Base-by-base conservation (phyloP, 495 filamentous ascomycete genomes). In the Annulohypoxylon nitens region DNA sequence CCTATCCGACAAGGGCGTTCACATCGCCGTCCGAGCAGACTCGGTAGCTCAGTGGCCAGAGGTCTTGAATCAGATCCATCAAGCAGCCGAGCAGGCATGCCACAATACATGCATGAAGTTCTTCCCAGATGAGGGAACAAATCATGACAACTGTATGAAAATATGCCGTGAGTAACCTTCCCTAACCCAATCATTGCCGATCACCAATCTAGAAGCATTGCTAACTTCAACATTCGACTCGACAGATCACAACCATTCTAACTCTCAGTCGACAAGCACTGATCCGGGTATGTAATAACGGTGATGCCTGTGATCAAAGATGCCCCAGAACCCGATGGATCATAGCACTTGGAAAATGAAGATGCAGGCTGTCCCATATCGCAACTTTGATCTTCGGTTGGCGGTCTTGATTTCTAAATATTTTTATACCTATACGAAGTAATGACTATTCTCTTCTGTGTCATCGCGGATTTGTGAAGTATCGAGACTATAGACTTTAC, bases 111-210 rank as follows among this genome's bases (percentile, higher is more conserved):
- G 70, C 47, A 23, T 73, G 25, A 39, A 73, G 25, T 3, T 68
- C 36, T 73, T 64, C 47, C 70, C 70, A 8, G 20, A 68, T 0
- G 59, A 67, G 45, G 70, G 70, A 11, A 50, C 30, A 8, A 10
- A 36, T 12, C 70, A 69, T 18, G 60, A 69, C 8, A 48, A 48
- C n/a, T 73, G 70, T 57, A 73, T 73, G 70, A 64, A 41, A 10
- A 69, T 73, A 63, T 73, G 70, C 34, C 70, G 70, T 73, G 25
- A 73, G 70, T 67, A 33, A 3, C 36, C 20, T 43, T 43, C 30
- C 23, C 20, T 20, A 7, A 7, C 54, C 30, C 30, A 6, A 39
- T 12, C 36, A 7, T 39, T n/a, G 18, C 33, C 4, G 16, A 20
- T 30, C 36, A 58, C 12, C 16, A 59, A 30, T 6, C 14, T 45